These are phyloP conservation scores for maize (Zea mays) DNA, from an alignment of 176 grass and related monocot species.

Conservation along the genomic window Zm-B73-REFERENCE-NAM-5.0 NC_050102.1:11338501-11339000, in stretches of 20 bases:
- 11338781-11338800: not conserved
- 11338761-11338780: not conserved
- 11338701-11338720: not conserved
- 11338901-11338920: not conserved
- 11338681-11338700: not conserved
- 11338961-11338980: not conserved
- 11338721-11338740: not conserved
- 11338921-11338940: not conserved
- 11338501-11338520: slow-evolving; percentile 9
- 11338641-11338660: not conserved
- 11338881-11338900: not conserved
- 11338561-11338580: not conserved
- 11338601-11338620: not conserved
- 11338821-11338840: not conserved
- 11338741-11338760: not conserved
- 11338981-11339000: not conserved
- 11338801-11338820: not conserved
- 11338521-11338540: not conserved
- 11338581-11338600: not conserved
- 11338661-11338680: not conserved
- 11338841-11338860: not conserved
- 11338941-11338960: not conserved
- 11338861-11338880: not conserved
- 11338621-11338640: slow-evolving; percentile 12
- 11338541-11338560: not conserved